Base-by-base conservation (phyloP, 169 alveolate genomes). In the Eimeria maxima region DNA sequence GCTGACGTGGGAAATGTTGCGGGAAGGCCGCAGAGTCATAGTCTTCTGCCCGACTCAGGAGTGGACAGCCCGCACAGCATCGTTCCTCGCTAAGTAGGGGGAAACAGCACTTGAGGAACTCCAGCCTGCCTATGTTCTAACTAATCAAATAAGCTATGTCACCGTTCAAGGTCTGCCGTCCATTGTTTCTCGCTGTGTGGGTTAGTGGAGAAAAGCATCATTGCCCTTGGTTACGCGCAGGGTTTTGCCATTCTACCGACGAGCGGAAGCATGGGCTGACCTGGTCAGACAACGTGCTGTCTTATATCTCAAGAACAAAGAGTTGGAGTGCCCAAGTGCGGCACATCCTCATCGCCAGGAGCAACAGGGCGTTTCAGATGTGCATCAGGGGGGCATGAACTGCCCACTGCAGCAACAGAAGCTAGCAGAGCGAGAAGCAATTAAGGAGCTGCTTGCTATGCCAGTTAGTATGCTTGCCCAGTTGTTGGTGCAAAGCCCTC, bases 41-140 rank as follows among this genome's bases (percentile, higher is more conserved):
- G 90, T 97, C 11, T 97, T 97, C 73, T 97, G 98, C 86, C 97
- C 97, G 42, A 92, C 98, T 24, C 95, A 97, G 94, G 95, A 91
- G 74, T 94, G 96, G 83, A 93, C 96, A 42, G 97, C 78, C 78
- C 74, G 90, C 50, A 80, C 96, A 7, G 96, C 96, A 6, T 60
- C 90, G 5, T 93, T 65, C 78, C 96, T 93, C 78, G 94, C 88
- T 14, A 83, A 47, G 96, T 93, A 81, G 81, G 88, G 13, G 63
- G 71, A 27, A 14, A 33, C 55, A 29, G 55, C 89, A 20, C 67
- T 45, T 73, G 29, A 73, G 18, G 50, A 53, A 10, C 8, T 33
- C 53, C 53, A 24, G 50, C 14, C 81, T 29, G 81, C 50, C 29
- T 14, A 33, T 71, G 53, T 11, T 38, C 81, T 33, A 4, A 71